phyloP scores from a whole-genome alignment of 371 early-diverging fungal species.

The Entomophthora muscae region DNA sequence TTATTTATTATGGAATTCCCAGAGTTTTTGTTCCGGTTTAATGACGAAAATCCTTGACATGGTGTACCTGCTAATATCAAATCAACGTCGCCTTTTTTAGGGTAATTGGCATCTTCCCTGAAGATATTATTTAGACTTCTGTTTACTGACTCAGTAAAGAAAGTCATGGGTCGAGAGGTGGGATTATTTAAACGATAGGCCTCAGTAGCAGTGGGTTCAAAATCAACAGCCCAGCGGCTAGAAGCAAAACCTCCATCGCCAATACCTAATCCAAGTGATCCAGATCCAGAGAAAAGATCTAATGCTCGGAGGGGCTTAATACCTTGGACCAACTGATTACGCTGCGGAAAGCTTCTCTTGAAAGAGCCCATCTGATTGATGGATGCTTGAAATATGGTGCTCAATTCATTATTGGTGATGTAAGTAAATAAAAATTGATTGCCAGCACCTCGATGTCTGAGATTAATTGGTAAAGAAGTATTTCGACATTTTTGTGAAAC shows the following conservation, averaged over 20 bases:
- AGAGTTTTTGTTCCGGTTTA: constrained; percentile 9
- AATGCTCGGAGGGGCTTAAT: constrained; percentile 9
- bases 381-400: constrained; percentile 1
- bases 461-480: not conserved
- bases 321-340: not conserved
- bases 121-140: constrained; percentile 2
- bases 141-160: constrained; percentile 13
- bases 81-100: constrained; percentile 15
- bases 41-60: constrained; percentile 15
- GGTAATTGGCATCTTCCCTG: not conserved
- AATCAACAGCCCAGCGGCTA: constrained; percentile 15
- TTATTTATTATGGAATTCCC: constrained; percentile 4
- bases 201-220: constrained; percentile 9
- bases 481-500: not conserved
- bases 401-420: not conserved
- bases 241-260: constrained; percentile 12
- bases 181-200: constrained; percentile 12
- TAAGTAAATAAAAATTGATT: constrained; percentile 9
- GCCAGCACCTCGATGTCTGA: constrained; percentile 12
- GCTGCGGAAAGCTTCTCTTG: not conserved
- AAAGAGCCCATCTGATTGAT: constrained; percentile 6
- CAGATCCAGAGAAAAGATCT: constrained; percentile 16
- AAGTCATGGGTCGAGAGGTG: constrained; percentile 1
- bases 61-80: constrained; percentile 15
- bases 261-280: constrained; percentile 14